Evolutionary conservation across 2,329 filamentous ascomycete species (phyloP), one percentile per base, ranked within the genome.

Genomic region (Grosmannia clavigera): DNA sequence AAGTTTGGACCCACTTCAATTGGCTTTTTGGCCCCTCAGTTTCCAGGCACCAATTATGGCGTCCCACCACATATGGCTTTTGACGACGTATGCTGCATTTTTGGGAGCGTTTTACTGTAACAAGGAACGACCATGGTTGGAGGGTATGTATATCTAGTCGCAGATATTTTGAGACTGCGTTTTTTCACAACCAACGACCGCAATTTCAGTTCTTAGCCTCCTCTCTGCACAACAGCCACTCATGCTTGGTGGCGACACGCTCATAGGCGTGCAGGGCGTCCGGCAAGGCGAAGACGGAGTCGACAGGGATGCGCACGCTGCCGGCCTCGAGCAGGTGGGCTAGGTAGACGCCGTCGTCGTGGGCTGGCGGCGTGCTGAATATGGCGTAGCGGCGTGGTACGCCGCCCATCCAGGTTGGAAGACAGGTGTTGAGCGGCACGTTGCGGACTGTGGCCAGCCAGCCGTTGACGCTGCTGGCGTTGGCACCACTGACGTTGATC

Each of bases 361-460:
- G 69, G 1, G 64, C 60, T 0, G 70, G 68, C 9, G 61, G 61
- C 14, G 70, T 60, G 14, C 65, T 66, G 46, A 71, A 64, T 11
- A 71, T 64, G 2, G 65, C 59, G 58, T 67, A 72, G n/a, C 58
- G 61, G 2, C 70, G 64, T 1, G 69, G 69, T 9, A 66, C 67
- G 2, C 70, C 68, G 3, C 70, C 70, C 5, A 72, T 57, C 7
- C 66, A 57, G 1, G 66, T 61, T 1, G 70, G 70, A 22, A 65
- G 61, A n/a, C 52, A 38, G 7, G 25, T 55, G 19, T 60, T 62
- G 22, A 29, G 51, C 43, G 58, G 9, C n/a, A 52, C 12, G 35
- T 55, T 51, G n/a, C 10, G 19, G 3, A 12, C 1, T 2, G 29
- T 52, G 1, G n/a, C 14, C 19, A 69, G 33, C 2, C 68, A 54